Evolutionary conservation across 768 basidiomycete species (phyloP), one percentile per base, ranked within the genome.

Genomic region (Amanita thiersii): DNA sequence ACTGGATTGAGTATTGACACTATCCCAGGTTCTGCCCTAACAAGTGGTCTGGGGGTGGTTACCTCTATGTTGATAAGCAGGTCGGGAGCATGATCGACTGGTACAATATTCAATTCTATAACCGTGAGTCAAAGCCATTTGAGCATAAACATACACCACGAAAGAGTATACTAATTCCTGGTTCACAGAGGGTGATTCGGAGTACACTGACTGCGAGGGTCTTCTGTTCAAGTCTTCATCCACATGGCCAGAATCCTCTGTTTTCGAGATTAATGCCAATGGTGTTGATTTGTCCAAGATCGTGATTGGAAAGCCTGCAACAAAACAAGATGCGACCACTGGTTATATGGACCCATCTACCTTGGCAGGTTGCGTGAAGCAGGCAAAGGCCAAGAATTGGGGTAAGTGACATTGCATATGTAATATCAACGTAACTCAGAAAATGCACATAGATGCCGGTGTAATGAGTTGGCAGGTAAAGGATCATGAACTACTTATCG

Each of bases 71-170:
- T 20, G 64, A 81, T 54, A 39, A 62, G 35, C 50, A 58, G 4
- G 75, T 77, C 11, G 80, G 80, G 3, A 61, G 54, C 46, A 55
- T 71, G 15, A 83, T 81, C 51, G 79, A 83, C 55, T 84, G 78
- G 72, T 79, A 73, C 51, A 73, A 74, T 45, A 48, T 69, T 39
- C 67, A 77, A 63, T 72, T 75, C 71, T 88, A 40, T 21, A 29
- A 29, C 17, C 39, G 29, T 40, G 11, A 15, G 29, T 18, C 7
- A 15, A n/a, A n/a, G n/a, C n/a, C n/a, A n/a, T n/a, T n/a, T n/a
- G n/a, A n/a, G n/a, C n/a, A 10, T 10, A 20, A 12, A 20, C 24
- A 10, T n/a, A 9, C 10, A 14, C 18, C 18, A 14, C n/a, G 5
- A 11, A 14, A 10, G 18, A 21, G n/a, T 1, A 8, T 14, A 26